Base-by-base conservation (phyloP, 129 eudicot genomes). In the Flaveria trinervia region DNA sequence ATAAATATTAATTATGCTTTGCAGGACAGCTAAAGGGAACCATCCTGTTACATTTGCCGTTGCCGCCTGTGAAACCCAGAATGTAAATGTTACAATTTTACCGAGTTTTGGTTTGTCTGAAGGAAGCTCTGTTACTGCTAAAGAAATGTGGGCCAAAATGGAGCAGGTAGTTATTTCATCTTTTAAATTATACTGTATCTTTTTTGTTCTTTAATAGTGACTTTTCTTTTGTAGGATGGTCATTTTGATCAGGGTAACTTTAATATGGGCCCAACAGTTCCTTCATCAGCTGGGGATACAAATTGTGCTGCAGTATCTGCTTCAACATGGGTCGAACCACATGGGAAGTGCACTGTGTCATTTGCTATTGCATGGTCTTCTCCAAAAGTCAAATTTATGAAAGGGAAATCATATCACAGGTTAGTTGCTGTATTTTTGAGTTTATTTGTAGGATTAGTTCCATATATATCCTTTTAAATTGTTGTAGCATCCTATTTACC, bases 31-130 rank as follows among this genome's bases (percentile, higher is more conserved):
- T 22, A 89, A 87, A 85, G 89, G 83, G 33, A 85, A 91, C 74
- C 97, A 90, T 73, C 99, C 99, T 2, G 99, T 89, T 66, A 95
- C 99, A 61, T 95, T 84, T 57, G 94, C 99, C 7, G 68, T 95
- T 69, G 99, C 97, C 33, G 97, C 99, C 22, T 87, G 92, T 80
- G 99, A 95, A 83, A 95, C 99, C 74, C 99, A 95, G 71, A 95
- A 95, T 70, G 99, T 95, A 57, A 95, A 84, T 73, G 99, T 95
- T 61, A 77, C 99, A 2, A 92, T 91, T 80, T 81, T 87, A 83
- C 99, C 99, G 0, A 84, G 90, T 71, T 95, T 95, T 81, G 97
- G 99, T 39, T 85, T 95, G 79, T 81, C 89, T n/a, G 99, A 95
- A 65, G 97, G 85, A 73, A 84, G 88, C 83, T 43, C 69, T 45